phyloP scores from a whole-genome alignment of 768 basidiomycete genomes.

The Phanerochaete carnosa region DNA sequence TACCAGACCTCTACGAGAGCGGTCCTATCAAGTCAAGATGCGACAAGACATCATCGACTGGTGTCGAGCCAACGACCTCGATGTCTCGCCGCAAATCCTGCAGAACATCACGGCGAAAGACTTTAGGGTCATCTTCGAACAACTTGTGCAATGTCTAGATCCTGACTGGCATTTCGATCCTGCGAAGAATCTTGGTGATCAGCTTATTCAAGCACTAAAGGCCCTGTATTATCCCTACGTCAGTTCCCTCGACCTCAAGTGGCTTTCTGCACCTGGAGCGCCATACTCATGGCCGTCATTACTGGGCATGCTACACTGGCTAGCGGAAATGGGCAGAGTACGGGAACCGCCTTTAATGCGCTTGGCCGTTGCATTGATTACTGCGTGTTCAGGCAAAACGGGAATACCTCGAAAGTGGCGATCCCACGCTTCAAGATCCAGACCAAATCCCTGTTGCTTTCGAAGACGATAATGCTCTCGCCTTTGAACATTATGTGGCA shows the following conservation, averaged over 20 bases:
- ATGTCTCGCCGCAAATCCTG: slow-evolving; percentile 65
- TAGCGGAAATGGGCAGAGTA: slow-evolving; percentile 84
- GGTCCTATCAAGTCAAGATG: slow-evolving; percentile 70
- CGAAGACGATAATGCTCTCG: slow-evolving; percentile 65
- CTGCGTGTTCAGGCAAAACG: slow-evolving; percentile 21
- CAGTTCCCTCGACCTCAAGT: slow-evolving; percentile 77
- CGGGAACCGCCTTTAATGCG: slow-evolving; percentile 10
- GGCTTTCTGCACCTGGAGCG: slow-evolving; percentile 83
- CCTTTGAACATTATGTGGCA: slow-evolving; percentile 69
- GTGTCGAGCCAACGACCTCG: slow-evolving; percentile 62
- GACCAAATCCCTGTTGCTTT: slow-evolving; percentile 70
- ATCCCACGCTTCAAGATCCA: slow-evolving; percentile 66
- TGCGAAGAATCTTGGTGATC: slow-evolving; percentile 70
- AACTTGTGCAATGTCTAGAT: slow-evolving; percentile 70
- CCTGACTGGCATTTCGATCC: slow-evolving; percentile 58
- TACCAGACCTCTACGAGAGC: slow-evolving; percentile 73
- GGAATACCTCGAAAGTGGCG: slow-evolving; percentile 56
- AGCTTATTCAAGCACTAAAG: slow-evolving; percentile 73
- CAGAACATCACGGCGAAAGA: slow-evolving; percentile 82
- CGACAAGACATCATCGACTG: slow-evolving; percentile 73
- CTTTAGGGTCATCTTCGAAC: slow-evolving; percentile 81
- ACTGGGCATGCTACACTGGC: slow-evolving; percentile 89
- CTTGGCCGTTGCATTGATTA: background rate
- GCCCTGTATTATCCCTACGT: slow-evolving; percentile 80
- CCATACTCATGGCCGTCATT: slow-evolving; percentile 92